Evolutionary conservation across 2,329 filamentous ascomycete genomes (phyloP), one percentile per base, ranked within the genome.

Genomic region (Phyllosticta citrichinensis): DNA sequence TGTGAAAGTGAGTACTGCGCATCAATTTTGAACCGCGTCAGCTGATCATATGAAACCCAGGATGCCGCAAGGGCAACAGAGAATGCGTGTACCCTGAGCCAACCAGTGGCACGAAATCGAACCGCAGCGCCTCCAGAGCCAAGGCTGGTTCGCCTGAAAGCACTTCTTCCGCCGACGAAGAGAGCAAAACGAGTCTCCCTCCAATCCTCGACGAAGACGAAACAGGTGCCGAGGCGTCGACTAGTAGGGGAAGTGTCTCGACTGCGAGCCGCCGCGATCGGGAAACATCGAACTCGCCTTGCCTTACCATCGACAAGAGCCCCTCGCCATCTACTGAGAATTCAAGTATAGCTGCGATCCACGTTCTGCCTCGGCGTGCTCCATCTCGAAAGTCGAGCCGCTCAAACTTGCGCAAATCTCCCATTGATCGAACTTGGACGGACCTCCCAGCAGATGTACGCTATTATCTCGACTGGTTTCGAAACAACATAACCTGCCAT

Each of bases 31-130:
- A 35, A 40, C 52, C 24, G 54, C 24, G 24, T 11, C 55, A 60
- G 52, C 66, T 70, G 58, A 70, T 61, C 54, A 58, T 61, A 52
- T 30, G 22, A 58, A 63, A 11, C 58, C 25, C 66, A 84, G 91
- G 93, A 69, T 99, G 94, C 74, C 87, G 86, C 67, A 99, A 97
- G 75, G 94, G 93, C 56, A 89, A 86, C 66, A 84, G 94, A 75
- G 90, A 96, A 65, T 99, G 94, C 72, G 81, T 88, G 62, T 99
- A 97, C 72, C 93, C 94, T 2, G 90, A 93, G 55, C 79, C 86
- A 30, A 78, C 86, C 53, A 72, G 77, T 25, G 77, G 83, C 55
- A 71, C 77, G 52, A 75, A 78, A 57, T 70, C 77, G 51, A 79
- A 78, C 62, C 76, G 76, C 59, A 76, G 74, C 64, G 74, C 71